phyloP scores from a whole-genome alignment of 179 eudicot species.

The Spinacia oleracea region DNA sequence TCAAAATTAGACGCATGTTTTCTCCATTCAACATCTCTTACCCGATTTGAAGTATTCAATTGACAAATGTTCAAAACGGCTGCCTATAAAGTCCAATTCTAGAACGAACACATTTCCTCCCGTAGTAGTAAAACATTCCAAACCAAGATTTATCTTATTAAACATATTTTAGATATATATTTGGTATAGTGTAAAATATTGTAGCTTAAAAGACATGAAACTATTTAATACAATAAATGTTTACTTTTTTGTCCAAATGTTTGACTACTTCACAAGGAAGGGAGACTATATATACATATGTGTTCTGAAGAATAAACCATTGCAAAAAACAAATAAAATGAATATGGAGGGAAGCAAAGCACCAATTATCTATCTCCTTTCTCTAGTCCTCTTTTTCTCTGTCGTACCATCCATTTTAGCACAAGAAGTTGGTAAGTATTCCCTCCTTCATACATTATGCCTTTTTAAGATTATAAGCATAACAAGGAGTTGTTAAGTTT shows the following conservation, averaged over 20 bases:
- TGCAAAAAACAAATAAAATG: background rate
- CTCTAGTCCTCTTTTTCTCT: slow-evolving; percentile 13
- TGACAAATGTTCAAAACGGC: no score
- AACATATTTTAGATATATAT: no score
- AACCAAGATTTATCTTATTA: no score
- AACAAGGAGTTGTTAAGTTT: background rate
- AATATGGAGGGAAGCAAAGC: background rate
- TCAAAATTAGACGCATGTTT: no score
- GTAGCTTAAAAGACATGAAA: background rate
- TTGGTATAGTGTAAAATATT: no score
- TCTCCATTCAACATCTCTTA: no score
- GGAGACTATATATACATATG: background rate
- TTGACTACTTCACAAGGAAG: slow-evolving; percentile 5
- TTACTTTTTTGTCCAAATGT: background rate
- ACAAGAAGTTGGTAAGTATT: slow-evolving; percentile 50
- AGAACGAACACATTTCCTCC: no score
- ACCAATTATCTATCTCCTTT: background rate
- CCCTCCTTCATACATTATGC: background rate
- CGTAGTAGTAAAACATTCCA: no score
- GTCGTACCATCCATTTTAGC: background rate
- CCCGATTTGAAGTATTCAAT: no score
- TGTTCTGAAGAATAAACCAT: background rate
- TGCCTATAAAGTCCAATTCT: no score
- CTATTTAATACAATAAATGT: background rate
- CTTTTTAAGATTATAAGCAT: background rate